These are phyloP conservation scores for Cadophora sp. DNA, from an alignment of 2,329 filamentous ascomycete genomes.

Conservation along the genomic window DNA sequence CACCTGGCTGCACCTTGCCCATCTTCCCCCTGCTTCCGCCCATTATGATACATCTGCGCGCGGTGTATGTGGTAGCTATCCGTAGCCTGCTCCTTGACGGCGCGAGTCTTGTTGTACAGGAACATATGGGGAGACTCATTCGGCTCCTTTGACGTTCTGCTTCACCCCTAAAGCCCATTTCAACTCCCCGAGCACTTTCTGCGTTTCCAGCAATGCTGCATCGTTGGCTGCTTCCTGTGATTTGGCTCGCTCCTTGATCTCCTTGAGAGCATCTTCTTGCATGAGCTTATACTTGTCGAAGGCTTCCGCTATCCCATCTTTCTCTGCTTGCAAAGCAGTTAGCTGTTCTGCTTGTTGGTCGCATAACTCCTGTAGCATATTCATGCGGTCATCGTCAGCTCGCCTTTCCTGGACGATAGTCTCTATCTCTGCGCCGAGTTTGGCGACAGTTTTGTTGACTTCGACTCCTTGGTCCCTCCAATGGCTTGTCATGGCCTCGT, in stretches of 20 bases:
- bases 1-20: not conserved
- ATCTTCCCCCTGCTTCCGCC: not conserved
- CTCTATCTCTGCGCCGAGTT: constrained; percentile 61
- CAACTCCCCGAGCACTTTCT: constrained; percentile 69
- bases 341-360: constrained; percentile 77
- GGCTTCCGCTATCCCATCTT: constrained; percentile 63
- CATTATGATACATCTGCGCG: constrained; percentile 8
- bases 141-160: constrained; percentile 62
- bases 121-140: constrained; percentile 47
- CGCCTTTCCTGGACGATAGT: constrained; percentile 61
- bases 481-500: constrained; percentile 70
- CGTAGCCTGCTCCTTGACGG: not conserved
- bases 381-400: constrained; percentile 68
- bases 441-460: constrained; percentile 47
- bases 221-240: constrained; percentile 68
- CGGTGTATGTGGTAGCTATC: not conserved
- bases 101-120: not conserved
- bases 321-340: constrained; percentile 64
- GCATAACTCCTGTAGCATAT: constrained; percentile 69
- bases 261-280: constrained; percentile 65
- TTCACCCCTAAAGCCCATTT: constrained; percentile 76
- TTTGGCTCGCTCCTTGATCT: constrained; percentile 64
- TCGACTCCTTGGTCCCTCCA: constrained; percentile 67
- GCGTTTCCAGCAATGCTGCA: constrained; percentile 62
- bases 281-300: constrained; percentile 70